phyloP scores from a whole-genome alignment of 768 basidiomycete species.

The Boletus rex-veris region DNA sequence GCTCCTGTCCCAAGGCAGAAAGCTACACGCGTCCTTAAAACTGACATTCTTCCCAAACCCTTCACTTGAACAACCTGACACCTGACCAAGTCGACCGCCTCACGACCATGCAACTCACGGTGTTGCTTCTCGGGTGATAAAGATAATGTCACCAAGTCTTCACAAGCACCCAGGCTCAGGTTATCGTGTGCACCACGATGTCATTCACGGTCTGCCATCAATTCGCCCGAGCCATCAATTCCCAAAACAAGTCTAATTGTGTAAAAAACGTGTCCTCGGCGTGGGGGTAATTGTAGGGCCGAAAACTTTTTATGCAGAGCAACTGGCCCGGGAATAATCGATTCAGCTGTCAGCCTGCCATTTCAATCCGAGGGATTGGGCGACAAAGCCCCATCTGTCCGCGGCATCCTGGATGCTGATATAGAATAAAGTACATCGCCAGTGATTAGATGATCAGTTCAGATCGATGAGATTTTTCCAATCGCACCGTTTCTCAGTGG shows the following conservation, averaged over 20 bases:
- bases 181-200: neutral
- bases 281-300: neutral
- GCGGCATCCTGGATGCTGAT: constrained; percentile 69
- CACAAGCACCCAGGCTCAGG: neutral
- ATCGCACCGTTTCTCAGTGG: constrained; percentile 60
- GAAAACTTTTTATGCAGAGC: neutral
- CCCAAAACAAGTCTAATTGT: neutral
- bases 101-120: no score
- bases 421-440: neutral
- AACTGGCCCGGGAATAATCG: neutral
- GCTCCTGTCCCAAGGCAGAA: constrained; percentile 92
- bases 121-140: no score
- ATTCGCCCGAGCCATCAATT: neutral
- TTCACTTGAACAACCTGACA: constrained; percentile 4
- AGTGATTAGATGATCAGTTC: constrained; percentile 13
- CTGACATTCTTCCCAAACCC: constrained; percentile 49
- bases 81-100: neutral
- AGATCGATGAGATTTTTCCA: neutral
- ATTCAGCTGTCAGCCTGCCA: constrained; percentile 27
- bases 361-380: constrained; percentile 56
- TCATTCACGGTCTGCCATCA: constrained; percentile 1
- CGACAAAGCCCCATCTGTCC: constrained; percentile 76
- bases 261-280: neutral
- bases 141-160: no score
- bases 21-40: constrained; percentile 78